Percentiles rank a stretch among this genome's conserved stretches.
phyloP scores from a whole-genome alignment of 257 asterid species.

The Ilex asprella region DNA sequence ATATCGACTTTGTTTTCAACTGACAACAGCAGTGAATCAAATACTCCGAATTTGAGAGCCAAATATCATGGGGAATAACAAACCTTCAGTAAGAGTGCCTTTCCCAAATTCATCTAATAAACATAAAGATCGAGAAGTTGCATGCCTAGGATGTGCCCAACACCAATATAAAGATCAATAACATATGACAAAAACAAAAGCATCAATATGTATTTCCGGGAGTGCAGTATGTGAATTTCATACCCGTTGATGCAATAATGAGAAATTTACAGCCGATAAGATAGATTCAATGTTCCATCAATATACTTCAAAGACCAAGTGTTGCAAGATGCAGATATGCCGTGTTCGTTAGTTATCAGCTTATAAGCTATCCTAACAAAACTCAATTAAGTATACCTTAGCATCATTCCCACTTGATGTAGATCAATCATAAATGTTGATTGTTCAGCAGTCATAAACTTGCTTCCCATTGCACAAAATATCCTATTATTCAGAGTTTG shows the following conservation, averaged over 20 bases:
- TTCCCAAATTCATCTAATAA: slow-evolving; percentile 95
- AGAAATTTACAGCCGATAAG: background rate
- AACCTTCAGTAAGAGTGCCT: slow-evolving; percentile 97
- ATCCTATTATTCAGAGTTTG: slow-evolving; percentile 41
- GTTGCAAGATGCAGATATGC: slow-evolving; percentile 1
- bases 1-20: slow-evolving; percentile 19
- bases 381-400: slow-evolving; percentile 49
- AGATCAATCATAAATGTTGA: slow-evolving; percentile 98
- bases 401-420: slow-evolving; percentile 93
- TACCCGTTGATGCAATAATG: background rate
- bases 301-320: no score
- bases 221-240: no score
- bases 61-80: slow-evolving; percentile 18
- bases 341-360: background rate
- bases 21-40: background rate
- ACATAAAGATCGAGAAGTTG: slow-evolving; percentile 76
- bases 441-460: slow-evolving; percentile 93
- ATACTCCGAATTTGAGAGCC: slow-evolving; percentile 5
- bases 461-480: slow-evolving; percentile 93
- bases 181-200: no score
- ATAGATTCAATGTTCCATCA: no score
- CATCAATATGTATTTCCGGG: no score
- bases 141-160: slow-evolving; percentile 56
- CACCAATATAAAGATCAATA: background rate
- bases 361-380: background rate